A percentile compares a stretch with the other conserved stretches of the same genome.
Evolutionary conservation across 495 filamentous ascomycete species (phyloP).

Genomic region (Penicillium steckii): DNA sequence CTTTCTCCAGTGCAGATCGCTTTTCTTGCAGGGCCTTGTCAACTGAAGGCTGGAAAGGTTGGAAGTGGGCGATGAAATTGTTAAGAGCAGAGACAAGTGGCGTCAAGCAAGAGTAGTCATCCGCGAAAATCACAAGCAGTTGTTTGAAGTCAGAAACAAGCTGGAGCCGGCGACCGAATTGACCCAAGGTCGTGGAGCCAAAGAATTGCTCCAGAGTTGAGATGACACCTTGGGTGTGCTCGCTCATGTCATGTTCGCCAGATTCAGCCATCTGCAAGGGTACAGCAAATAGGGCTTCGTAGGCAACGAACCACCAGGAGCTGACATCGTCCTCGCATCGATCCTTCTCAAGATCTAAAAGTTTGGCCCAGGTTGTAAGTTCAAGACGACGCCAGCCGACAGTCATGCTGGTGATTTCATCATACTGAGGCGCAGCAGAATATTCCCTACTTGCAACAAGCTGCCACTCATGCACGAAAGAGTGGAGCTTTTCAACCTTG

Average conservation of each 20-base stretch:
- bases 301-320: constrained; percentile 96
- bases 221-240: constrained; percentile 66
- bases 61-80: constrained; percentile 75
- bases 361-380: constrained; percentile 81
- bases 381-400: constrained; percentile 89
- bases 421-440: constrained; percentile 64
- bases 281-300: constrained; percentile 78
- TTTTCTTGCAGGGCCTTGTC: constrained; percentile 60
- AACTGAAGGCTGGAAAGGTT: constrained; percentile 63
- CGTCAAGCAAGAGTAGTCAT: constrained; percentile 53
- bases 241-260: constrained; percentile 52
- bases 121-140: constrained; percentile 45
- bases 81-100: constrained; percentile 57
- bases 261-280: constrained; percentile 61
- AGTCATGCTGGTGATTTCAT: constrained; percentile 71
- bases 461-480: constrained; percentile 87
- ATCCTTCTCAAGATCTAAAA: constrained; percentile 83
- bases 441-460: constrained; percentile 79
- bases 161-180: constrained; percentile 69
- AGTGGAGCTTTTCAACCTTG: constrained; percentile 80
- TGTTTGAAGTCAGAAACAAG: constrained; percentile 70
- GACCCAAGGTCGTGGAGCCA: constrained; percentile 68
- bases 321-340: constrained; percentile 72
- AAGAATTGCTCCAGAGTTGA: constrained; percentile 74
- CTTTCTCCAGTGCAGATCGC: constrained; percentile 69